Percentiles rank a stretch among this genome's conserved stretches.
Evolutionary conservation across 345 rosid species (phyloP).

Genomic region (Populus nigra): DNA sequence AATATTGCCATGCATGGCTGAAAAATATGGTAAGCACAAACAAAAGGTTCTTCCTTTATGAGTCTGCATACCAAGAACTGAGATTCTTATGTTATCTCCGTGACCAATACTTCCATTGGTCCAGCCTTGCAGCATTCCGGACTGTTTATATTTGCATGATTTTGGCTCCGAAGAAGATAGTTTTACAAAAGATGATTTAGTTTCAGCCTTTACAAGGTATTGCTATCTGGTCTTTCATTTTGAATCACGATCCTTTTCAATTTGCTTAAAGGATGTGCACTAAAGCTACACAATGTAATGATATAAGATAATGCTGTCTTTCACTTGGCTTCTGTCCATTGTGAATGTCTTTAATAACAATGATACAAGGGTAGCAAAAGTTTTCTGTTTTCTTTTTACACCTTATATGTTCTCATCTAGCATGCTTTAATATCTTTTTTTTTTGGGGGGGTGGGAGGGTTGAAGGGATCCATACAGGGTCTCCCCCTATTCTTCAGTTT

Average conservation of each 20-base stretch:
- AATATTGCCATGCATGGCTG: conserved; percentile 97
- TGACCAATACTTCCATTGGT: conserved; percentile 13
- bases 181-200: conserved; percentile 33
- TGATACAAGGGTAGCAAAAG: no score
- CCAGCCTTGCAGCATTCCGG: conserved; percentile 34
- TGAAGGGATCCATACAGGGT: no score
- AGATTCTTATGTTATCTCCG: not conserved
- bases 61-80: not conserved
- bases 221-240: not conserved
- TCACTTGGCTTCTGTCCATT: no score
- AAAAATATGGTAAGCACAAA: conserved; percentile 61
- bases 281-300: not conserved
- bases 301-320: not conserved
- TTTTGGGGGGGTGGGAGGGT: no score
- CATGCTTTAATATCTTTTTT: no score
- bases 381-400: no score
- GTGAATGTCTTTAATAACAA: no score
- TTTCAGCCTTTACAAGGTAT: conserved; percentile 31
- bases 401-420: no score
- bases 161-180: conserved; percentile 30
- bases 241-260: not conserved
- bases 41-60: not conserved
- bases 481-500: not conserved
- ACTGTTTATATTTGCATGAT: conserved; percentile 33
- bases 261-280: not conserved